phyloP scores from a whole-genome alignment of 495 filamentous ascomycete species.

The Hyaloscypha finlandica region DNA sequence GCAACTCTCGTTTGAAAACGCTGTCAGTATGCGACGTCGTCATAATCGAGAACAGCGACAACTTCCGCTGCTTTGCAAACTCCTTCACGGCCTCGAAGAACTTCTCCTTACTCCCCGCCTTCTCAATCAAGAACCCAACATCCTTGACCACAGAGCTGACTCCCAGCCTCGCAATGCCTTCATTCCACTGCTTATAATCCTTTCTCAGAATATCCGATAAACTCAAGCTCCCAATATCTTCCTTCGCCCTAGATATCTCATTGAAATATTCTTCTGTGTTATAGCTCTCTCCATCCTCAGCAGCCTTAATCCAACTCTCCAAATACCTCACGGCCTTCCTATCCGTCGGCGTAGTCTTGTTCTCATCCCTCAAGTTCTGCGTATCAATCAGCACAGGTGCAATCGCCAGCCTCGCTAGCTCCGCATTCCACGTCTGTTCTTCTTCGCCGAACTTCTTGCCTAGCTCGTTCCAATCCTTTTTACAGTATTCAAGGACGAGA shows the following conservation, averaged over 20 bases:
- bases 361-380: constrained; percentile 62
- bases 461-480: constrained; percentile 54
- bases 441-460: constrained; percentile 12
- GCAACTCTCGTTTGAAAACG: constrained; percentile 69
- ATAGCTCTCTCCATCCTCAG: constrained; percentile 44
- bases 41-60: constrained; percentile 77
- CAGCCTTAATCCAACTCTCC: constrained; percentile 42
- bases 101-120: constrained; percentile 48
- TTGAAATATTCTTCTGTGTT: constrained; percentile 62
- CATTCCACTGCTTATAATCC: constrained; percentile 91
- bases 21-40: constrained; percentile 58
- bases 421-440: constrained; percentile 48
- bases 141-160: constrained; percentile 73
- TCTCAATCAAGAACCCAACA: constrained; percentile 61
- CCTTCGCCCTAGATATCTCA: constrained; percentile 66
- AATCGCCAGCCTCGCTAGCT: constrained; percentile 76
- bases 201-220: constrained; percentile 78
- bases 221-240: constrained; percentile 65
- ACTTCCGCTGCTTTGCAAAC: constrained; percentile 57
- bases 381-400: constrained; percentile 87
- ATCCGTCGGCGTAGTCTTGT: constrained; percentile 77
- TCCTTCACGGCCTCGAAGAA: constrained; percentile 49
- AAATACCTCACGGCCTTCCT: constrained; percentile 63
- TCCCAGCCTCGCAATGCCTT: constrained; percentile 59
- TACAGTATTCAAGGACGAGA: constrained; percentile 67